Evolutionary conservation across 768 basidiomycete genomes (phyloP).

Genomic region (Cantharellus anzutake): DNA sequence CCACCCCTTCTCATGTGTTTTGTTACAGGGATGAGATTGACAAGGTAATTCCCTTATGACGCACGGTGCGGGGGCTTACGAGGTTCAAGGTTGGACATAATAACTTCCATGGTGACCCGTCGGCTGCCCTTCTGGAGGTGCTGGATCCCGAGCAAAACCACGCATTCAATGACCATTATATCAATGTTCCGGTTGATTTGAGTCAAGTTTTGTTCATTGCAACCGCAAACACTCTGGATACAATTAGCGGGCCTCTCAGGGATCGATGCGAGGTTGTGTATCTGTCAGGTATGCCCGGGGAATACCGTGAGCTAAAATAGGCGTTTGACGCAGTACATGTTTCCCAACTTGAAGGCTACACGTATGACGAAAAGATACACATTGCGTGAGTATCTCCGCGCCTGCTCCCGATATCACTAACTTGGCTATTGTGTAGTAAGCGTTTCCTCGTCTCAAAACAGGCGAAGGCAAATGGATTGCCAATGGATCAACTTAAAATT

Average conservation of each 20-base stretch:
- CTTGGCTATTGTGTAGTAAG: conserved; percentile 13
- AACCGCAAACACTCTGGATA: conserved; percentile 78
- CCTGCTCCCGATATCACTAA: background rate
- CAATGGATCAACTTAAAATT: conserved; percentile 37
- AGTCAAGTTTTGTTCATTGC: conserved; percentile 84
- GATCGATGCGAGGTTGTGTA: conserved; percentile 84
- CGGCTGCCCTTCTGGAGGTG: conserved; percentile 77
- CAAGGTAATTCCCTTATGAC: conserved; percentile 16
- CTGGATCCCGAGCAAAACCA: conserved; percentile 90
- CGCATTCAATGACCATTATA: conserved; percentile 17
- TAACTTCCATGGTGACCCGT: conserved; percentile 84
- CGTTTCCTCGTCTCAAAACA: conserved; percentile 85
- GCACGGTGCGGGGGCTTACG: background rate
- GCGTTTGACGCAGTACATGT: background rate
- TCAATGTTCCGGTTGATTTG: conserved; percentile 75
- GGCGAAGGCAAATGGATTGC: conserved; percentile 55
- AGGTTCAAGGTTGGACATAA: conserved; percentile 36
- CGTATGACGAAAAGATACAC: conserved; percentile 78
- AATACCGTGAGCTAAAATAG: background rate
- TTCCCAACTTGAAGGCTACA: conserved; percentile 35
- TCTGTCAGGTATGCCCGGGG: conserved; percentile 34
- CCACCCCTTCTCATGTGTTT: background rate
- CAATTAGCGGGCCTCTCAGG: conserved; percentile 69
- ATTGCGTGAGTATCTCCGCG: conserved; percentile 31
- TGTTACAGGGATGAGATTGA: conserved; percentile 59